Conservation (phyloP, 1,284 basidiomycete genomes). For the Bondarzewia mesenterica region DNA sequence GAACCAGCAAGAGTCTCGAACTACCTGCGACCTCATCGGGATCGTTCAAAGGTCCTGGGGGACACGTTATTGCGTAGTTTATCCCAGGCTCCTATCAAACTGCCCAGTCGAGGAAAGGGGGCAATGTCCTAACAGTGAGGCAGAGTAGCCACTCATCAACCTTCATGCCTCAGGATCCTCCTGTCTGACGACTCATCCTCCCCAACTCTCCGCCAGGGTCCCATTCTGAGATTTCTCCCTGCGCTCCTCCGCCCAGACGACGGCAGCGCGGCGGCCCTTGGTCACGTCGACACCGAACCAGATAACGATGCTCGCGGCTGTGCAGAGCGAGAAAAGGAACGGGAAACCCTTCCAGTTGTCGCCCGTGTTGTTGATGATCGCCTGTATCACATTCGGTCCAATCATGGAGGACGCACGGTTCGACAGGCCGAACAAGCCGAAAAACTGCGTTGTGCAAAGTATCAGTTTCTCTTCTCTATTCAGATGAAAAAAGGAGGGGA, state of each 20-base stretch:
- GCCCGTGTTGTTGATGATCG: constrained; percentile 64
- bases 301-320: constrained; percentile 55
- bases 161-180: no score
- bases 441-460: constrained; percentile 41
- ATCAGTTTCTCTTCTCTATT: no score
- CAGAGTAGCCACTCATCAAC: no score
- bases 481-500: neutral
- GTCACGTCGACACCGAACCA: constrained; percentile 69
- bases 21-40: no score
- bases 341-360: constrained; percentile 80
- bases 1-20: no score
- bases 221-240: neutral
- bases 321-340: constrained; percentile 71
- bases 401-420: constrained; percentile 79
- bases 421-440: constrained; percentile 76
- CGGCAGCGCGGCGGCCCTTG: constrained; percentile 60
- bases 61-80: no score
- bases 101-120: no score
- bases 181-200: no score
- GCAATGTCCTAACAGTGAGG: no score
- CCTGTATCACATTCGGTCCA: constrained; percentile 73
- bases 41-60: no score
- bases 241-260: constrained; percentile 43
- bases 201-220: neutral
- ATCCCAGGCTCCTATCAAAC: no score